These are phyloP conservation scores for Camellia lanceoleosa DNA, from an alignment of 148 eudicot species.

Conservation along the genomic window DNA sequence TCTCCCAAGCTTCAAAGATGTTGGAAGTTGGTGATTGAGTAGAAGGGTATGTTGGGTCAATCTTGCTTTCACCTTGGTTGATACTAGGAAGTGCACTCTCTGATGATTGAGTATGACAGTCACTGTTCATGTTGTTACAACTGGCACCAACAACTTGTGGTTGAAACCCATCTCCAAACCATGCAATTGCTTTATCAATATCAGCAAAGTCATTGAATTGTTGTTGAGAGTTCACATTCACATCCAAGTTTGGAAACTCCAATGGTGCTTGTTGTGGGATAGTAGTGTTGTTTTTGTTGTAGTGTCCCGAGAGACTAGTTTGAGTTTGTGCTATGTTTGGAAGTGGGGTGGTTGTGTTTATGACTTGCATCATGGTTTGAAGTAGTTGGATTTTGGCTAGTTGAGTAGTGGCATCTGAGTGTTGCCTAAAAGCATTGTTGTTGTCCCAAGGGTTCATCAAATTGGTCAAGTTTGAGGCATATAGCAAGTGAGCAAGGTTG, in stretches of 20 bases:
- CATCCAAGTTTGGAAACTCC: background rate
- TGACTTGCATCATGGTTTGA: conserved; percentile 44
- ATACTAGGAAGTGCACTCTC: conserved; percentile 28
- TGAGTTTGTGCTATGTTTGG: conserved; percentile 1
- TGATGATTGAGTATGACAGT: background rate
- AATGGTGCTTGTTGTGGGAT: background rate
- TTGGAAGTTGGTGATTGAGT: conserved; percentile 12
- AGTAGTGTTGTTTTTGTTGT: background rate
- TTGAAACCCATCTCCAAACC: background rate
- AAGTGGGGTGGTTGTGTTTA: conserved; percentile 15
- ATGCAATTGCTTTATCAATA: background rate
- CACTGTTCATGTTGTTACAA: background rate
- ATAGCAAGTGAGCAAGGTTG: conserved; percentile 40
- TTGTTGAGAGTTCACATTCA: background rate
- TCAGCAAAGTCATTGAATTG: background rate
- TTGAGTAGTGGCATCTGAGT: conserved; percentile 18
- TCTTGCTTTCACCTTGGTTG: conserved; percentile 26
- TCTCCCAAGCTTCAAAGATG: conserved; percentile 38
- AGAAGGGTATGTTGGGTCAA: conserved; percentile 31
- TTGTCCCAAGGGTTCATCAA: conserved; percentile 24
- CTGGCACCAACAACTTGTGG: background rate
- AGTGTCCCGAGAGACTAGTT: background rate
- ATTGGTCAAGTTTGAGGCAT: conserved; percentile 27
- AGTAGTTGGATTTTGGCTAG: conserved; percentile 50
- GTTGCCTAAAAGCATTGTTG: conserved; percentile 26